Base-by-base conservation (phyloP, 257 asterid species). In the Linaria vulgaris region DNA sequence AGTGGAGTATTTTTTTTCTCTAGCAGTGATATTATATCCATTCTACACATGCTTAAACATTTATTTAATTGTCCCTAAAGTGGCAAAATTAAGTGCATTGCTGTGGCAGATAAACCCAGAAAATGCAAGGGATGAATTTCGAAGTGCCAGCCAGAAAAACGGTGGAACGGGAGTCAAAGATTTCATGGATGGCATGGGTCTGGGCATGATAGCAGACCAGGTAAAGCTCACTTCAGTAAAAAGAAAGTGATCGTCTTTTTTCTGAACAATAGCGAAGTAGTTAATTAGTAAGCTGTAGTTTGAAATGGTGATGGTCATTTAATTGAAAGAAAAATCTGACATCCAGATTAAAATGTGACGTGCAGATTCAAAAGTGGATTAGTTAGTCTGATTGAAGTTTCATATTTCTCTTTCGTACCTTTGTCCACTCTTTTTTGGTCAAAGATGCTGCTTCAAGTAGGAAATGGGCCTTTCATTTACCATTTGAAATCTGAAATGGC, bases 171-270 rank as follows among this genome's bases (percentile, higher is more conserved):
- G 95, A 56, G 86, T 94, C 64, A 90, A 90, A 79, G 97, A 94
- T 78, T 87, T 94, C 83, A 90, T 94, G 97, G 96, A 90, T 56
- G 97, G 99, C 62, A 87, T 94, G 99, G 99, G 97, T 57, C 91
- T 94, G 34, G 97, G 99, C 56, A 69, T 84, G 68, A 76, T 94
- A 47, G 95, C 96, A 0, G 99, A 94, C 45, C 99, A 94, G 96
- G 99, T 94, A 79, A 64, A 51, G 60, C 63, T 53, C 53, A 59
- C 27, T 47, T 27, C 14, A 0, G 14, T 43, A 54, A 50, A 24
- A 25, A 55, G 65, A 30, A 69, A n/a, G n/a, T n/a, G n/a, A 19
- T 49, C 54, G 23, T 56, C 21, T 63, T 41, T n/a, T n/a, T n/a
- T n/a, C n/a, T n/a, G n/a, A n/a, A n/a, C n/a, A n/a, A n/a, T n/a